Evolutionary conservation across 805 yeast genomes (phyloP).

Genomic region (Metschnikowia noctiluminum): DNA sequence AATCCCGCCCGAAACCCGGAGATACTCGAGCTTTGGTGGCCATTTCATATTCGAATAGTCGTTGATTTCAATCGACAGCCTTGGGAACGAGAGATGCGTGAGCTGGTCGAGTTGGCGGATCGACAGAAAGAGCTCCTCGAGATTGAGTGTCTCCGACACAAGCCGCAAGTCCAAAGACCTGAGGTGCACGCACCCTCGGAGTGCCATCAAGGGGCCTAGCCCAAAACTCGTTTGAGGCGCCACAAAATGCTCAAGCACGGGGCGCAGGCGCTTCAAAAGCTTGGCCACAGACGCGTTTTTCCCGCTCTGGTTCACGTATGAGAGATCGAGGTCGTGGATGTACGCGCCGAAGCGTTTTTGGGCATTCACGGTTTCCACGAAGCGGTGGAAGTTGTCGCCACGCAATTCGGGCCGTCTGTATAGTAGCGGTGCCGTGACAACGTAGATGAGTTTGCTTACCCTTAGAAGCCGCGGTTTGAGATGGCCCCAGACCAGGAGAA

Average conservation of each 20-base stretch:
- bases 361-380: constrained; percentile 64
- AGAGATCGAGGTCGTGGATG: constrained; percentile 67
- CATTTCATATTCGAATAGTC: constrained; percentile 54
- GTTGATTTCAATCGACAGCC: constrained; percentile 75
- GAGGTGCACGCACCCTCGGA: constrained; percentile 65
- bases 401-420: constrained; percentile 62
- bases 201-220: constrained; percentile 77
- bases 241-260: constrained; percentile 60
- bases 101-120: constrained; percentile 59
- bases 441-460: constrained; percentile 61
- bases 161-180: constrained; percentile 71
- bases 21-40: constrained; percentile 74
- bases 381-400: constrained; percentile 64
- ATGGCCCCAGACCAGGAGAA: constrained; percentile 26
- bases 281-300: constrained; percentile 88
- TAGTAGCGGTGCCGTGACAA: constrained; percentile 56
- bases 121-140: constrained; percentile 74
- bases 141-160: constrained; percentile 86
- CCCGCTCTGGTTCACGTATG: constrained; percentile 83
- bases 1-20: constrained; percentile 86
- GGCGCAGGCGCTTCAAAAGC: constrained; percentile 71
- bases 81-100: constrained; percentile 79
- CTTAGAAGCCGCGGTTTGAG: constrained; percentile 50
- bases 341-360: constrained; percentile 52
- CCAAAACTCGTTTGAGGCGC: constrained; percentile 98